These are phyloP conservation scores for Hypholoma fasciculare DNA, from an alignment of 768 basidiomycete species.

Conservation along the genomic window DNA sequence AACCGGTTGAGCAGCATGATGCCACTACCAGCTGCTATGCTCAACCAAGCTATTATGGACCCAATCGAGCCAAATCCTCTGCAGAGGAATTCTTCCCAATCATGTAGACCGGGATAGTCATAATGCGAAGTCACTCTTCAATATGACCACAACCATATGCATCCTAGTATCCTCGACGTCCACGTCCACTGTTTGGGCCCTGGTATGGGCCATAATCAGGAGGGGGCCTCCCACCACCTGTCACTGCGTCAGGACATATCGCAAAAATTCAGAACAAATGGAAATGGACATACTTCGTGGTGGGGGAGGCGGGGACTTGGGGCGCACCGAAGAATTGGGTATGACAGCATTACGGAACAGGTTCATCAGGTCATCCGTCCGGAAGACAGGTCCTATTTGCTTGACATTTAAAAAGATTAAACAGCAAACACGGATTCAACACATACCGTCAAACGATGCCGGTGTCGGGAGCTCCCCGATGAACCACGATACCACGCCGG, in stretches of 20 bases:
- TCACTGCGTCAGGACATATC: background rate
- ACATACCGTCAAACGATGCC: constrained; percentile 81
- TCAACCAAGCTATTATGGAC: too few species aligned
- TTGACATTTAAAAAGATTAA: background rate
- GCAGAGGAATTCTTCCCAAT: too few species aligned
- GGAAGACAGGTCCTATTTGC: constrained; percentile 78
- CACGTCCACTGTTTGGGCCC: constrained; percentile 49
- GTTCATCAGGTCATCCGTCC: constrained; percentile 88
- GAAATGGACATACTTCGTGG: constrained; percentile 40
- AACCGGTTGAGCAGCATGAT: too few species aligned
- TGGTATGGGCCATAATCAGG: constrained; percentile 88
- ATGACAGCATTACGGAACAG: constrained; percentile 81
- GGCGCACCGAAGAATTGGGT: constrained; percentile 52
- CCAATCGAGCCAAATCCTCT: too few species aligned
- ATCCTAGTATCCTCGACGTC: constrained; percentile 23
- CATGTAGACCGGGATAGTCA: too few species aligned
- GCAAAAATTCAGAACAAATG: background rate
- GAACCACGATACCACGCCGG: constrained; percentile 78
- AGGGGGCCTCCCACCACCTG: constrained; percentile 69
- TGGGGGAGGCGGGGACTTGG: constrained; percentile 60
- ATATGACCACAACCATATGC: background rate
- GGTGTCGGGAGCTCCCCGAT: constrained; percentile 76
- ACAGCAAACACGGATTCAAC: constrained; percentile 3
- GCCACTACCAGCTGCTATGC: too few species aligned
- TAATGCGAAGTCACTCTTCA: too few species aligned